Percentiles rank a stretch among this genome's conserved stretches.
phyloP scores from a whole-genome alignment of 208 protist genomes.

The Porcisia deanei region DNA sequence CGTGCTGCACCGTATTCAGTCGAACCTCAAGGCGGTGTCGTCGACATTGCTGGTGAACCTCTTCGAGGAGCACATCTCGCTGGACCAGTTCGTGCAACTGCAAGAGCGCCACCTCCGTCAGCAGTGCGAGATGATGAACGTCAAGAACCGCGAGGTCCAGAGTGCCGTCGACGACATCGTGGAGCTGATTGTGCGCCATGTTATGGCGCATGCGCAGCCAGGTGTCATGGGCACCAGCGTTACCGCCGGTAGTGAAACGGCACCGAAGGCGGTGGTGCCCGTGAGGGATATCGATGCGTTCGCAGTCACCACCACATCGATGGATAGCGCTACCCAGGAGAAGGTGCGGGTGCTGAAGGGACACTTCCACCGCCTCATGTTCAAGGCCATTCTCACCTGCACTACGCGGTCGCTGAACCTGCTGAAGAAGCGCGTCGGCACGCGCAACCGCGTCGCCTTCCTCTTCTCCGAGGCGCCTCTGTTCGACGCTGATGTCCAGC shows the following conservation, averaged over 20 bases:
- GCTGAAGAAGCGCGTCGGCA: conserved; percentile 93
- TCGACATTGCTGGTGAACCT: conserved; percentile 89
- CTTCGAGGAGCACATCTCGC: conserved; percentile 78
- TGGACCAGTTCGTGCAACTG: conserved; percentile 93
- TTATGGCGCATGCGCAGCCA: conserved; percentile 21
- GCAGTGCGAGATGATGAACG: conserved; percentile 91
- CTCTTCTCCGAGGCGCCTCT: conserved; percentile 94
- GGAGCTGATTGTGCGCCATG: conserved; percentile 58
- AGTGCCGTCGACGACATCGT: conserved; percentile 91
- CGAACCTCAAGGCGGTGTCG: conserved; percentile 90
- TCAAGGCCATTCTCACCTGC: conserved; percentile 91
- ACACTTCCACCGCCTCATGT: conserved; percentile 93
- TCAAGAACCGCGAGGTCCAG: conserved; percentile 95
- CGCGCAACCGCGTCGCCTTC: conserved; percentile 89
- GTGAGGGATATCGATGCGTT: not conserved
- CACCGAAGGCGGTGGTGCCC: not conserved
- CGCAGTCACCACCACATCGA: not conserved
- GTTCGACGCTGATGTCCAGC: conserved; percentile 96
- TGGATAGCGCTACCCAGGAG: conserved; percentile 5
- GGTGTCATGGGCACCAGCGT: not conserved
- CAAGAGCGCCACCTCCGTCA: conserved; percentile 90
- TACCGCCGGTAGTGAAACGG: not conserved
- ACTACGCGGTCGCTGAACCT: conserved; percentile 91
- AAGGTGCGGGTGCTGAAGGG: conserved; percentile 67
- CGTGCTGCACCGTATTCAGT: conserved; percentile 91